Conservation (phyloP, 2,329 filamentous ascomycete genomes). For the Fusarium begoniae region DNA sequence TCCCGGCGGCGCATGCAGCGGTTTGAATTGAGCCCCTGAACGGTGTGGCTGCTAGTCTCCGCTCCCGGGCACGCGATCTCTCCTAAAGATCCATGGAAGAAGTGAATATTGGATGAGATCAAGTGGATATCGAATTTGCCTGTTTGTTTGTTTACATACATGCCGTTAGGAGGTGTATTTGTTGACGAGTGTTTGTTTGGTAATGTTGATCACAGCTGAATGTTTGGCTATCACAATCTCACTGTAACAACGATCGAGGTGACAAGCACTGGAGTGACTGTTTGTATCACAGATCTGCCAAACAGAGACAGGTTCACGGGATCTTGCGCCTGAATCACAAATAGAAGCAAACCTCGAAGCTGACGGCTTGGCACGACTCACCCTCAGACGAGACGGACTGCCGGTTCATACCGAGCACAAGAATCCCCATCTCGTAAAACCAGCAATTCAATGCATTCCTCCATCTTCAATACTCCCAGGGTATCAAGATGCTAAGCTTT, state of each 20-base stretch:
- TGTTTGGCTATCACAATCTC: neutral
- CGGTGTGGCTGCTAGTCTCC: constrained; percentile 35
- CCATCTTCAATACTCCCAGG: constrained; percentile 1
- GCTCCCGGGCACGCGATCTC: constrained; percentile 22
- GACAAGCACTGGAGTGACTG: neutral
- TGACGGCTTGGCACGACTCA: constrained; percentile 12
- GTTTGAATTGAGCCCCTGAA: constrained; percentile 30
- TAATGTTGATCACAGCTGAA: neutral
- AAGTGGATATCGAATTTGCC: constrained; percentile 24
- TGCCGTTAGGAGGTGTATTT: neutral
- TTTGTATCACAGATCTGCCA: neutral
- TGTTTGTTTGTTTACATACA: constrained; percentile 1
- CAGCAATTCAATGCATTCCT: neutral
- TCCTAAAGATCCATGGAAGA: neutral
- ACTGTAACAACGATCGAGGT: neutral
- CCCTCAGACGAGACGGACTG: neutral
- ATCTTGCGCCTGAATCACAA: neutral
- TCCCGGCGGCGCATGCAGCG: neutral
- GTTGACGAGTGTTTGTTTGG: neutral
- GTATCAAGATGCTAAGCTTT: constrained; percentile 30
- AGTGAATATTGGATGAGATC: constrained; percentile 12
- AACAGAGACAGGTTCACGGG: neutral
- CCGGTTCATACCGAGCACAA: neutral
- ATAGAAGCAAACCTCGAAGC: neutral
- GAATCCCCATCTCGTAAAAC: neutral